Conservation (phyloP, 1,284 basidiomycete genomes). For the Meira miltonrushii region DNA sequence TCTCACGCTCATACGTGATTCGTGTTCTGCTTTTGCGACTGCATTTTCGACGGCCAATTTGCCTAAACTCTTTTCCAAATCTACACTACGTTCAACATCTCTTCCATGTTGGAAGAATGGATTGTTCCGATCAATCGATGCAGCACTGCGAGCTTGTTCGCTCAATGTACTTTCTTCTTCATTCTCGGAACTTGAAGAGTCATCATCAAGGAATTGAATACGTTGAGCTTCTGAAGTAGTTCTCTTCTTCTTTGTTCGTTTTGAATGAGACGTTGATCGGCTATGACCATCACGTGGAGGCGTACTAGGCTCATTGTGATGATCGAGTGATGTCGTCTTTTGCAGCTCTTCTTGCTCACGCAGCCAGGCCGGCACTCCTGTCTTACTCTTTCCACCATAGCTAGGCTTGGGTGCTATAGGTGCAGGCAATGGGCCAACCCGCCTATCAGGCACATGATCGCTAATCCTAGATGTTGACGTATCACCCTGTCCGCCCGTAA, state of each 20-base stretch:
- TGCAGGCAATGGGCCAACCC: conserved; percentile 16
- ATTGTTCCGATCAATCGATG: conserved; percentile 43
- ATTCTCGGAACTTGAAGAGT: conserved; percentile 25
- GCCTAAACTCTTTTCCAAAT: conserved; percentile 17
- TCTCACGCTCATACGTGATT: conserved; percentile 4
- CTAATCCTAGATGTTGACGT: conserved; percentile 16
- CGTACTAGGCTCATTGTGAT: conserved; percentile 29
- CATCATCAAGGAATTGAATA: conserved; percentile 35
- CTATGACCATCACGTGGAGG: conserved; percentile 14
- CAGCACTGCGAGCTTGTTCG: conserved; percentile 35
- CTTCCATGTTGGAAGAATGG: conserved; percentile 43
- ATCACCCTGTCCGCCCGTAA: background rate
- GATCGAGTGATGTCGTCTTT: conserved; percentile 31
- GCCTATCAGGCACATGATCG: conserved; percentile 6
- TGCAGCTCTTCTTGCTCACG: conserved; percentile 49
- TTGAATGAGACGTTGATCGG: background rate
- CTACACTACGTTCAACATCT: conserved; percentile 25
- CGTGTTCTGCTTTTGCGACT: conserved; percentile 9
- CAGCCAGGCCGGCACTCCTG: conserved; percentile 43
- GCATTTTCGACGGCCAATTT: conserved; percentile 24
- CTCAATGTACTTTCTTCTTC: conserved; percentile 28
- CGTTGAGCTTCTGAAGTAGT: conserved; percentile 15
- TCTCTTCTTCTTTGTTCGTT: conserved; percentile 19
- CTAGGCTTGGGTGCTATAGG: conserved; percentile 1
- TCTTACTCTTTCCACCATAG: conserved; percentile 20